Evolutionary conservation across 83 land plant species (phyloP).

Genomic region (Picea engelmannii): DNA sequence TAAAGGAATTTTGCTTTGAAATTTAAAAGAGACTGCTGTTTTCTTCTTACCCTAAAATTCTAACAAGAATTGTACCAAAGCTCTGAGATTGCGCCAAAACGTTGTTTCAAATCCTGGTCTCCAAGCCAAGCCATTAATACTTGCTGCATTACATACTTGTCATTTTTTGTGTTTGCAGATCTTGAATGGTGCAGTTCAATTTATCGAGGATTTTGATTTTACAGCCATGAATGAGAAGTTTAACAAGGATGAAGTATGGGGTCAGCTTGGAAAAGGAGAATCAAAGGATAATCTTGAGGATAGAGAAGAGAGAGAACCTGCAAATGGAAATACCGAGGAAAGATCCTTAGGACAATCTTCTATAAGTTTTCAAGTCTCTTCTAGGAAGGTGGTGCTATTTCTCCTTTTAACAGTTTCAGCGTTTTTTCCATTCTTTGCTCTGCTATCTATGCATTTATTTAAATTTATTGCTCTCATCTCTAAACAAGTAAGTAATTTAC

Average conservation of each 20-base stretch:
- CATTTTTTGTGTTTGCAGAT: too few species aligned
- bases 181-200: too few species aligned
- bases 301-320: constrained; percentile 14
- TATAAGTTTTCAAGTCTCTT: neutral
- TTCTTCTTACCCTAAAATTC: too few species aligned
- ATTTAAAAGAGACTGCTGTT: too few species aligned
- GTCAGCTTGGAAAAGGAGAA: constrained; percentile 35
- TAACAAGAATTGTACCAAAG: too few species aligned
- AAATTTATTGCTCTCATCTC: neutral
- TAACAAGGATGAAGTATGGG: constrained; percentile 59
- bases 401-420: neutral
- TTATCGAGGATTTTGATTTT: constrained; percentile 52
- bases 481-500: too few species aligned
- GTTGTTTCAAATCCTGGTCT: too few species aligned
- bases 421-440: constrained; percentile 2
- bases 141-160: too few species aligned
- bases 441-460: neutral
- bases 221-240: constrained; percentile 60
- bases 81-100: too few species aligned
- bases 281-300: constrained; percentile 9
- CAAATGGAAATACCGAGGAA: constrained; percentile 26
- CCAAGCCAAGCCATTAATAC: too few species aligned
- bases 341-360: constrained; percentile 3
- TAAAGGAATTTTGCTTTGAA: too few species aligned
- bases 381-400: neutral